A percentile compares a stretch with the other conserved stretches of the same genome.
Conservation (phyloP, 2,329 filamentous ascomycete species). For the Zymoseptoria pseudotritici region DNA sequence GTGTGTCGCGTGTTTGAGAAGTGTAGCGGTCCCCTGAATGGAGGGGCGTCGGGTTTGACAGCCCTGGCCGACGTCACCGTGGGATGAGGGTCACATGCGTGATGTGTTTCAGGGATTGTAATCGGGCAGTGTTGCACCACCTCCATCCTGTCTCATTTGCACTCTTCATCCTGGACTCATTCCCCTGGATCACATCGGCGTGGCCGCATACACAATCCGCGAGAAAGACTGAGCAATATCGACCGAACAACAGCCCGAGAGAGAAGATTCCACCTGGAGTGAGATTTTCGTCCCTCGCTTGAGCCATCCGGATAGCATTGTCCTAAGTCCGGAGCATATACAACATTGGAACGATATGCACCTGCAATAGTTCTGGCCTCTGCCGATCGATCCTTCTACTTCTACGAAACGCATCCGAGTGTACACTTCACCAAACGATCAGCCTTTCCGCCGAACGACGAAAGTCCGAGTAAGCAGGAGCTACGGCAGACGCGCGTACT, state of each 20-base stretch:
- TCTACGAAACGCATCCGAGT: background rate
- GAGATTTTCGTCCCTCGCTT: background rate
- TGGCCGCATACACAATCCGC: background rate
- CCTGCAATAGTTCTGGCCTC: background rate
- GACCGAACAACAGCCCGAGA: background rate
- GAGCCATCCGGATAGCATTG: background rate
- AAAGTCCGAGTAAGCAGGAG: background rate
- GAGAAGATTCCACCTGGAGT: background rate
- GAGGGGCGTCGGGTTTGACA: background rate
- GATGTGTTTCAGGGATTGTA: background rate
- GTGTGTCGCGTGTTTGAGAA: background rate
- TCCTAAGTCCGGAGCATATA: background rate
- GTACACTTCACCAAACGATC: background rate
- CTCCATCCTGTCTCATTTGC: background rate
- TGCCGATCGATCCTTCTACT: background rate
- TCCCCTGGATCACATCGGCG: background rate
- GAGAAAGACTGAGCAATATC: background rate
- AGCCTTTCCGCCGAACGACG: background rate
- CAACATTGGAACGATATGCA: background rate
- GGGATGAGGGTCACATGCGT: background rate
- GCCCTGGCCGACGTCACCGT: background rate
- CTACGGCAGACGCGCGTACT: background rate
- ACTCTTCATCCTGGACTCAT: background rate
- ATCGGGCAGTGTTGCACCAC: background rate
- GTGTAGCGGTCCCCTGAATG: background rate